Base-by-base conservation (phyloP, 352 stramenopile species). In the Pythium sp. region DNA sequence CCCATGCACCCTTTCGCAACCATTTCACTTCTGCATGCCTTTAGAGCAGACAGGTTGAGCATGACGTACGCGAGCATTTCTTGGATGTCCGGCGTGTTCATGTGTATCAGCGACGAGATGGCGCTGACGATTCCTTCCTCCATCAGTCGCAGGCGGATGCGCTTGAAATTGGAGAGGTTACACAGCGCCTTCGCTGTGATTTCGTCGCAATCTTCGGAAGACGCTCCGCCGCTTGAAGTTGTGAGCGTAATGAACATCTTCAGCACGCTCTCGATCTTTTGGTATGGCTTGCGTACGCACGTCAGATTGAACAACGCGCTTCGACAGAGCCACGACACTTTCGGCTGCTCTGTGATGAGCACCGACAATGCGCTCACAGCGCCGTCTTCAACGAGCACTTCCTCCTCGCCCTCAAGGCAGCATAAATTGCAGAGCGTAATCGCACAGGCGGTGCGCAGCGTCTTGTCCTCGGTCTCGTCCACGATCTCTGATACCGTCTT, bases 221-320 rank as follows among this genome's bases (percentile, higher is more conserved):
- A 78, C 62, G 49, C 61, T 36, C 64, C 64, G 32, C 61, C 43
- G 67, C 70, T 82, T 46, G 73, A 81, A 8, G 77, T 90, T 18
- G 74, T 89, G 24, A 94, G 72, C 8, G 84, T 78, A 24, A 91
- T 71, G 43, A 94, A 91, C 1, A 80, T 73, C 59, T 94, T 94
- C 55, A 94, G 71, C 2, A 94, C 85, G 41, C 69, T 86, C 72
- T 97, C 90, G 22, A 97, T 95, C 70, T 96, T 92, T 26, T 84
- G 75, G 67, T 96, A 97, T 2, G 89, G 90, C 55, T 91, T 80
- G 9, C 75, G 73, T 11, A 97, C 91, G 60, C 87, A 96, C 1
- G 90, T 97, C 20, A 97, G 74, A 54, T 97, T 97, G 77, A 94
- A 97, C 1, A 97, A 70, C 1, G 86, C 91, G 53, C 77, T 79